Percentiles rank a stretch among this genome's conserved stretches.
phyloP scores from a whole-genome alignment of 768 basidiomycete genomes.

The Lentinus tigrinus region DNA sequence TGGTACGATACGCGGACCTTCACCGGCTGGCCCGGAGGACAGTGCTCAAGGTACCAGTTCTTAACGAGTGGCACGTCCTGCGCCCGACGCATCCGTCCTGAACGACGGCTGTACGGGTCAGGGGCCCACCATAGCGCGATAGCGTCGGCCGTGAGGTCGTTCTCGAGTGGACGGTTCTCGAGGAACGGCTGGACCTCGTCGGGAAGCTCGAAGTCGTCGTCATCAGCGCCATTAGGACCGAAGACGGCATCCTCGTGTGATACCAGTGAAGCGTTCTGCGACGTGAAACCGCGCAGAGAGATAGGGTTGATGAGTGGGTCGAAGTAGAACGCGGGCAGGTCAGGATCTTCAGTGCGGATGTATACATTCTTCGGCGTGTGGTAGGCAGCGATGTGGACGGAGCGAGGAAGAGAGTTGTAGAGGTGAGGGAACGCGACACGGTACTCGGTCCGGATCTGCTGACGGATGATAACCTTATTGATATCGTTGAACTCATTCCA shows the following conservation, averaged over 20 bases:
- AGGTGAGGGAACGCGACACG: conserved; percentile 99
- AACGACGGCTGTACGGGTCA: conserved; percentile 90
- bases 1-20: conserved; percentile 99
- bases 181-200: conserved; percentile 80
- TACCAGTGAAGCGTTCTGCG: conserved; percentile 80
- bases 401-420: conserved; percentile 96
- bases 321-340: conserved; percentile 98
- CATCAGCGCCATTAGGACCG: conserved; percentile 81
- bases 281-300: conserved; percentile 79
- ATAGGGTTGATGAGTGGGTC: conserved; percentile 98
- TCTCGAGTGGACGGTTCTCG: conserved; percentile 74
- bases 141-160: conserved; percentile 90
- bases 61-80: conserved; percentile 96
- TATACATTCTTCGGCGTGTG: conserved; percentile 97
- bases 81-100: conserved; percentile 89
- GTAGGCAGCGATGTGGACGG: conserved; percentile 89
- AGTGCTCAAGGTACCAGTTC: conserved; percentile 98
- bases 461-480: conserved; percentile 98
- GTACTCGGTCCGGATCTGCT: conserved; percentile 98
- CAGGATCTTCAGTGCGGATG: conserved; percentile 99
- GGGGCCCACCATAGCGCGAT: conserved; percentile 99
- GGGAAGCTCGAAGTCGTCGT: conserved; percentile 86
- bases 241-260: conserved; percentile 93
- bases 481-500: conserved; percentile 99
- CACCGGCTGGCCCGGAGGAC: conserved; percentile 92